A percentile compares a stretch with the other conserved stretches of the same genome.
These are phyloP conservation scores for Chlamydomonas applanata DNA, from an alignment of 139 green algal genomes.

Conservation along the genomic window DNA sequence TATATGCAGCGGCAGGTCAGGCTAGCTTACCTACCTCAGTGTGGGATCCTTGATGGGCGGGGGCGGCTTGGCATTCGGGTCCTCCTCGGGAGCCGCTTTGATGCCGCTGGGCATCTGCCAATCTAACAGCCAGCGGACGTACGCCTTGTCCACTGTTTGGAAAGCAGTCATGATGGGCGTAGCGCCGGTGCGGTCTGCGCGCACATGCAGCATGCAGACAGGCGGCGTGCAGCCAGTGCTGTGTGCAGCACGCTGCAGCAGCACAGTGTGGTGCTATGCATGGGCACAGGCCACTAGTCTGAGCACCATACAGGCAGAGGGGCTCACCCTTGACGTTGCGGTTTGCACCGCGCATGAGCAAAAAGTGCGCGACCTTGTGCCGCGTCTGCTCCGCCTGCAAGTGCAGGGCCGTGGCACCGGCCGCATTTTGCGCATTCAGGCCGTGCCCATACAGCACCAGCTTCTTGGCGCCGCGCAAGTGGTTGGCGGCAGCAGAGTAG, in stretches of 20 bases:
- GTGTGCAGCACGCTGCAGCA: background rate
- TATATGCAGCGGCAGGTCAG: no score
- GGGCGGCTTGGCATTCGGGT: no score
- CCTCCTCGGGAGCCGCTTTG: no score
- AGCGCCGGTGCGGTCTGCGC: no score
- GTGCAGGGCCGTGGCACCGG: constrained; percentile 14
- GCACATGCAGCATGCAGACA: no score
- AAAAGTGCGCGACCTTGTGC: constrained; percentile 10
- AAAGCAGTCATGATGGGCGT: no score
- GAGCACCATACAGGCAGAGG: background rate
- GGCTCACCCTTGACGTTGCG: constrained; percentile 6
- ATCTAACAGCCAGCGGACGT: no score
- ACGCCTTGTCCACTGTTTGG: no score
- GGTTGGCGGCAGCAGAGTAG: constrained; percentile 25
- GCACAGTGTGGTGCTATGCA: background rate
- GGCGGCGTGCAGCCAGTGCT: no score
- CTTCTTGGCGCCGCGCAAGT: constrained; percentile 20
- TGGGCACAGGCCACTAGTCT: background rate
- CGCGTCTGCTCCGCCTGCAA: background rate
- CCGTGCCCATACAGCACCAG: constrained; percentile 13
- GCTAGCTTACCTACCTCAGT: no score
- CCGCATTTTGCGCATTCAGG: background rate
- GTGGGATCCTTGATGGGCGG: no score
- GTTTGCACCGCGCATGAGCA: constrained; percentile 16
- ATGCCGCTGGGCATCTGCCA: no score